Base-by-base conservation (phyloP, 1,139 yeast species). In the Pichia kudriavzevii region DNA sequence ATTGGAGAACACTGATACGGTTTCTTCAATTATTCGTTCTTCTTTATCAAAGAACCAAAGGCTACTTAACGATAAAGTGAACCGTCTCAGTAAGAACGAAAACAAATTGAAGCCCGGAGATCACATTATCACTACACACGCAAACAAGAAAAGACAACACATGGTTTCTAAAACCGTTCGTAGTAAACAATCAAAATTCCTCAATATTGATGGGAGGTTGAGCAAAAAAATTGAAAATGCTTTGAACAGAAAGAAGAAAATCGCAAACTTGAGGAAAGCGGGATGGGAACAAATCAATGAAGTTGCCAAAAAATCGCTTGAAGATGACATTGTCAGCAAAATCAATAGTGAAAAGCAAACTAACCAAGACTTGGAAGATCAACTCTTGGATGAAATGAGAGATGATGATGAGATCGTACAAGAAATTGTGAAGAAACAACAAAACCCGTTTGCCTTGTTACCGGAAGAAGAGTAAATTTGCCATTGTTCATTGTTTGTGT, bases 201-300 rank as follows among this genome's bases (percentile, higher is more conserved):
- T 66, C 27, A 71, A 67, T 45, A 47, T 75, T 30, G 69, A 67
- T 26, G 84, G 81, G 22, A 67, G 73, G 35, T 60, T 79, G 37
- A 48, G 52, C 6, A 78, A 76, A 24, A 80, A 79, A 52, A 78
- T 79, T 32, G 72, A 72, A 42, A 75, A 74, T 46, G 75, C 84
- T 48, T 69, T 76, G 23, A 67, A 69, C 30, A 67, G 83, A 48
- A 78, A 83, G 18, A 75, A 67, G 50, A 72, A 64, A 49, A 74
- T 79, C 12, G 79, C 72, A 46, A 62, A 58, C 20, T 66, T 79
- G 4, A 67, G 91, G 56, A 79, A 79, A 54, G 62, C 82, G 1
- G 80, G 77, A 12, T 80, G 91, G 91, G 87, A 79, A 32, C 64
- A 67, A 36, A 77, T 78, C 38, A 80, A 80, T 52, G 64, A 66